Percentiles rank a stretch among this genome's conserved stretches.
Evolutionary conservation across 2,329 filamentous ascomycete species (phyloP).

Genomic region (Verticillium tricorpus): DNA sequence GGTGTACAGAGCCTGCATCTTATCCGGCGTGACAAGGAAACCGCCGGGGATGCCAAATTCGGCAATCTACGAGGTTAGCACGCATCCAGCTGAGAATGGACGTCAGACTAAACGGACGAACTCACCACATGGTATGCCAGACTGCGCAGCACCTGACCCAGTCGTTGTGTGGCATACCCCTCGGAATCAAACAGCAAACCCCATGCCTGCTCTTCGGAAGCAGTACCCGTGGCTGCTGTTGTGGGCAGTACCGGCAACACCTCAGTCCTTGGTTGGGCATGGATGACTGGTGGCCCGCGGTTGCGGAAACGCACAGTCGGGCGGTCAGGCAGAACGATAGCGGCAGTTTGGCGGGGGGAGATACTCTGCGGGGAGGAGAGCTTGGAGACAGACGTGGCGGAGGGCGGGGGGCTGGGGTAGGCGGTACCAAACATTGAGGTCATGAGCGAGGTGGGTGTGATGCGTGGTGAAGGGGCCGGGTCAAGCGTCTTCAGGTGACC

Average conservation of each 20-base stretch:
- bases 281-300: conserved; percentile 5
- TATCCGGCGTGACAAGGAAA: conserved; percentile 69
- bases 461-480: not conserved
- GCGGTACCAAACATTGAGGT: not conserved
- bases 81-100: not conserved
- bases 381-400: not conserved
- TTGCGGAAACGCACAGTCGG: conserved; percentile 7
- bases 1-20: conserved; percentile 70
- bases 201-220: conserved; percentile 62
- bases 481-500: not conserved
- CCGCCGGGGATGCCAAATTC: conserved; percentile 19
- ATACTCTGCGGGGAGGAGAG: not conserved
- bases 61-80: conserved; percentile 19
- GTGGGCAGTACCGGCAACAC: not conserved
- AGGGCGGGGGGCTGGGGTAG: conserved; percentile 5
- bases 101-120: not conserved
- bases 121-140: conserved; percentile 64
- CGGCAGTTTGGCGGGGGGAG: not conserved
- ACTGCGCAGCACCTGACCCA: conserved; percentile 68
- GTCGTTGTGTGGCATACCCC: conserved; percentile 61
- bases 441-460: conserved; percentile 1
- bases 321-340: not conserved
- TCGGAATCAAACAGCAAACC: conserved; percentile 66
- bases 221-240: not conserved
- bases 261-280: conserved; percentile 3